Base-by-base conservation (phyloP, 140 eudicot species). In the Bidens hawaiensis region DNA sequence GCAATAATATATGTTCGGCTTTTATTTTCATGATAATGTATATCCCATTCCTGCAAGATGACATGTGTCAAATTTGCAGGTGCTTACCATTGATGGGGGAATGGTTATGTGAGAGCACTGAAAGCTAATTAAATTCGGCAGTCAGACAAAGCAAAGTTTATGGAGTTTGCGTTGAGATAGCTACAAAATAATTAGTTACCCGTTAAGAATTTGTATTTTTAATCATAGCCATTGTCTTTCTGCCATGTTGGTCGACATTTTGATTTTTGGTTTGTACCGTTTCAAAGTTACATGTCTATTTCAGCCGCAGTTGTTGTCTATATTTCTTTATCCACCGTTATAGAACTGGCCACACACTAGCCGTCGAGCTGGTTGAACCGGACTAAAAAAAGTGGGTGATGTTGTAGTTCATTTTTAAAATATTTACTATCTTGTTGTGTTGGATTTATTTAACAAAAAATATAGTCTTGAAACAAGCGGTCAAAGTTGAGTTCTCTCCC, bases 31-130 rank as follows among this genome's bases (percentile, higher is more conserved):
- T 34, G 2, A 34, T 8, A 34, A 1, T 21, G 13, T 2, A 5
- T 28, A 25, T 53, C 26, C 22, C 38, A 25, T 53, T 17, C 26
- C 60, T 4, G 31, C 36, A 25, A 46, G 13, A 46, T 46, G 13
- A 46, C 18, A 49, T 9, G 6, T 19, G 11, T 21, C 56, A 0
- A 64, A 56, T 26, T 45, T 77, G 78, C 81, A 91, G 98, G 98
- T 91, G 58, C 48, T 91, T 62, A 82, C 91, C 15, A 91, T 87
- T 49, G 98, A 91, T 78, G 98, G 98, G 45, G 98, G 98, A 64
- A 87, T 91, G 98, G 96, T 87, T 51, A 87, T 91, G 98, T 91
- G 73, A 80, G 70, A 27, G 62, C 43, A 36, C 5, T 3, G 12
- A 40, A 62, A 50, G 41, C 55, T 15, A 6, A 47, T 19, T 22